Evolutionary conservation across 306 rosid species (phyloP).

Genomic region (Pyrus bretschneideri): DNA sequence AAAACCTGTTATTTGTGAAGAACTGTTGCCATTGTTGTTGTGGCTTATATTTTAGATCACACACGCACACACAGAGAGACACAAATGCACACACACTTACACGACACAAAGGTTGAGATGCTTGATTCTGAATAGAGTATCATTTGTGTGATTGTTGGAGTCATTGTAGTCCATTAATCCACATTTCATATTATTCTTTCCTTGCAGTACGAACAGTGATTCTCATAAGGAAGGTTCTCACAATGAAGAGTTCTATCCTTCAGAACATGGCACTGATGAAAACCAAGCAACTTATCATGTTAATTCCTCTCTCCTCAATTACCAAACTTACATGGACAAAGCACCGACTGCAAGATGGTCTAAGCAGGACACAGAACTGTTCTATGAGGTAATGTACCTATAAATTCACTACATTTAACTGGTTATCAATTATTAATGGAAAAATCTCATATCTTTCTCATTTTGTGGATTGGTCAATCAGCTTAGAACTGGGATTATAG

Average conservation of each 20-base stretch:
- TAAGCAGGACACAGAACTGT: conserved; percentile 67
- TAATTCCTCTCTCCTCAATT: conserved; percentile 39
- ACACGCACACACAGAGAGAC: background rate
- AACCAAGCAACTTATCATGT: conserved; percentile 30
- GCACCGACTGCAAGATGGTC: conserved; percentile 70
- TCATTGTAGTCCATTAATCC: background rate
- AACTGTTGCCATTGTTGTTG: background rate
- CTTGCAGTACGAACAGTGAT: conserved; percentile 36
- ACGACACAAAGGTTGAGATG: background rate
- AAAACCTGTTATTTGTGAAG: background rate
- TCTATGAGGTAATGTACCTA: conserved; percentile 53
- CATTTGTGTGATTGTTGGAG: background rate
- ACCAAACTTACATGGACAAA: conserved; percentile 72
- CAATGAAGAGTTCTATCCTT: conserved; percentile 36
- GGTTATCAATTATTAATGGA: background rate
- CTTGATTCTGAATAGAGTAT: background rate
- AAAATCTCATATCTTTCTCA: too few relatives aligned
- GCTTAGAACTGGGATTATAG: background rate
- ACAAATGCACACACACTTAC: background rate
- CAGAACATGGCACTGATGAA: conserved; percentile 50
- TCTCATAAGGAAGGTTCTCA: conserved; percentile 27
- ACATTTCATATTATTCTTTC: conserved; percentile 20
- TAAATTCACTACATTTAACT: background rate
- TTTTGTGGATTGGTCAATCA: background rate
- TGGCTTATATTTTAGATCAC: background rate